phyloP scores from a whole-genome alignment of 805 yeast species.

The Kuraishia hungarica region DNA sequence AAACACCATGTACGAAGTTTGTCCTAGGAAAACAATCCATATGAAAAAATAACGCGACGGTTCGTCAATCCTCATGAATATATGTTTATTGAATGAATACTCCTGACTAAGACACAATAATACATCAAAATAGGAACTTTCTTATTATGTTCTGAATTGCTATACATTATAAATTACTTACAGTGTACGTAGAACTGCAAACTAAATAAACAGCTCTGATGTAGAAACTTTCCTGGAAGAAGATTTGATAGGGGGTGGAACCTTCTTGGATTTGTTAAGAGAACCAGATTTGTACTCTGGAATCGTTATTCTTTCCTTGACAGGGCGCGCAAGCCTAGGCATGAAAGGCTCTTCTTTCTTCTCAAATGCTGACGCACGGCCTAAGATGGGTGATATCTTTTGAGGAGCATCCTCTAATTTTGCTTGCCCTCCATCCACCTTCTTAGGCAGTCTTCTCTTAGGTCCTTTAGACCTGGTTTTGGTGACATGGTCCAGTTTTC shows the following conservation, averaged over 20 bases:
- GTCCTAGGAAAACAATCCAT: no score
- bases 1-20: no score
- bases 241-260: slow-evolving; percentile 19
- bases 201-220: slow-evolving; percentile 16
- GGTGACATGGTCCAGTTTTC: slow-evolving; percentile 32
- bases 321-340: not conserved
- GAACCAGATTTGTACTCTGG: not conserved
- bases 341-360: not conserved
- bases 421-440: slow-evolving; percentile 2
- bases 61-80: no score
- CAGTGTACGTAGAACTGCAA: not conserved
- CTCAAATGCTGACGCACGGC: not conserved
- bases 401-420: not conserved
- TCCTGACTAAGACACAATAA: no score
- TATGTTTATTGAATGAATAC: no score
- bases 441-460: slow-evolving; percentile 36
- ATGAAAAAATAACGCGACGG: no score
- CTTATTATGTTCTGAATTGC: no score
- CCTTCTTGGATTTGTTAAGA: slow-evolving; percentile 8
- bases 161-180: not conserved
- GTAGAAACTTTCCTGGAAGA: slow-evolving; percentile 19
- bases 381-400: not conserved
- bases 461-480: slow-evolving; percentile 45
- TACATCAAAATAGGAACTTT: no score
- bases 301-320: not conserved